Percentiles rank a stretch among this genome's conserved stretches.
Conservation (phyloP, 2,329 filamentous ascomycete genomes). For the Ilyonectria sp. region DNA sequence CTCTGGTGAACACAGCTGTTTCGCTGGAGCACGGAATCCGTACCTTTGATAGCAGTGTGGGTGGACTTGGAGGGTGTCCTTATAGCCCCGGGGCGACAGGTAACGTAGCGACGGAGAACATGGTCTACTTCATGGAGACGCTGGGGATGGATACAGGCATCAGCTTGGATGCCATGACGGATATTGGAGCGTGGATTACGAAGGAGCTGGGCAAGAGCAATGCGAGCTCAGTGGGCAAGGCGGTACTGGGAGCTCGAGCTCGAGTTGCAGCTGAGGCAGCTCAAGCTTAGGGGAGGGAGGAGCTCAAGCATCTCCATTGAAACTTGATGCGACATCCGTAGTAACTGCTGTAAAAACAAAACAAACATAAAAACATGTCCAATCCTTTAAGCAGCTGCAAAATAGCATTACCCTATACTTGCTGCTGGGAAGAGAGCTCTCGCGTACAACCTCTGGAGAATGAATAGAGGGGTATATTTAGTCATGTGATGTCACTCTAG, state of each 20-base stretch:
- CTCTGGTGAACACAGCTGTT: slow-evolving; percentile 85
- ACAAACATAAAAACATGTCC: neutral
- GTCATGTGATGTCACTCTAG: slow-evolving; percentile 59
- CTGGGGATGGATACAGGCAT: slow-evolving; percentile 83
- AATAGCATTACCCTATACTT: neutral
- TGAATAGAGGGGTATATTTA: slow-evolving; percentile 33
- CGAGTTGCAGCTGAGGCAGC: slow-evolving; percentile 46
- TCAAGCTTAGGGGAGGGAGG: slow-evolving; percentile 31
- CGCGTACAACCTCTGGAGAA: neutral
- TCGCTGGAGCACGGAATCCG: slow-evolving; percentile 83
- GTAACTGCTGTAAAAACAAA: slow-evolving; percentile 12
- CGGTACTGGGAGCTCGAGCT: slow-evolving; percentile 67
- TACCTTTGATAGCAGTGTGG: slow-evolving; percentile 85
- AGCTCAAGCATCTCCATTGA: neutral
- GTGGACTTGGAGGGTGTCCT: slow-evolving; percentile 86
- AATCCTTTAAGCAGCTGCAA: neutral
- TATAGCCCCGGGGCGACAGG: slow-evolving; percentile 89
- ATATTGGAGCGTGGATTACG: slow-evolving; percentile 82
- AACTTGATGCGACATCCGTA: neutral
- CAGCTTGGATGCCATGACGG: slow-evolving; percentile 75
- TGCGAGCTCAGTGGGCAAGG: slow-evolving; percentile 78
- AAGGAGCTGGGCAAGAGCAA: slow-evolving; percentile 73
- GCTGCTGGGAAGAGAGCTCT: neutral
- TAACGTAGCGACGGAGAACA: slow-evolving; percentile 87
- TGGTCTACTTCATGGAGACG: slow-evolving; percentile 84